Percentiles rank a stretch among this genome's conserved stretches.
These are phyloP conservation scores for Lasiosphaeria miniovina DNA, from an alignment of 495 filamentous ascomycete genomes.

Conservation along the genomic window DNA sequence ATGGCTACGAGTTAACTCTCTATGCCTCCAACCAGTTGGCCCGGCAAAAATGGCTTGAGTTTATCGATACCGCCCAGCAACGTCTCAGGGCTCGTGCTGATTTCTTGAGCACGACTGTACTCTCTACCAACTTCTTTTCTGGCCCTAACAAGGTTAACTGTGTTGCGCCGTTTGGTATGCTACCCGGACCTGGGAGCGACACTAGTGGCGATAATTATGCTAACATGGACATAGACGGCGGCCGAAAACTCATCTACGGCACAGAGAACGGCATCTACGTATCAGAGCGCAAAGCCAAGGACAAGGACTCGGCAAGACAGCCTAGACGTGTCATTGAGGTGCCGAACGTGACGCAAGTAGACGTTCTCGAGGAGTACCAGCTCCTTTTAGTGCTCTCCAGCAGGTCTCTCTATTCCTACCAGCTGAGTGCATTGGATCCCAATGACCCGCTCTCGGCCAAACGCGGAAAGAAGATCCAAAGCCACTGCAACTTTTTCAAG, in stretches of 20 bases:
- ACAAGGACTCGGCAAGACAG: slow-evolving; percentile 55
- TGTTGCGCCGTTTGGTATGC: slow-evolving; percentile 79
- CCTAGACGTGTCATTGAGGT: slow-evolving; percentile 75
- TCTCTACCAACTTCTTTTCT: slow-evolving; percentile 83
- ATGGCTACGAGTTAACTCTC: slow-evolving; percentile 89
- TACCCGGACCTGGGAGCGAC: background rate
- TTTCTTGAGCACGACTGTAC: slow-evolving; percentile 85
- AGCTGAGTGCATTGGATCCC: slow-evolving; percentile 76
- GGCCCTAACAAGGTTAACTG: slow-evolving; percentile 83
- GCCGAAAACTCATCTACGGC: slow-evolving; percentile 87
- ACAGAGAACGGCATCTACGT: slow-evolving; percentile 93
- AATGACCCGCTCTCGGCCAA: slow-evolving; percentile 76
- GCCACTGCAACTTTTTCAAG: slow-evolving; percentile 97
- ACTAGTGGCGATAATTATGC: slow-evolving; percentile 12
- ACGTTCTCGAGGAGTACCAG: slow-evolving; percentile 91
- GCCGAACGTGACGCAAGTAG: slow-evolving; percentile 86
- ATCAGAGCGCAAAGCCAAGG: slow-evolving; percentile 84
- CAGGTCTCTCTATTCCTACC: slow-evolving; percentile 84
- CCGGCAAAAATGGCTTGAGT: slow-evolving; percentile 91
- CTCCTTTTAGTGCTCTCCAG: slow-evolving; percentile 90
- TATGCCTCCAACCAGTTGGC: slow-evolving; percentile 77
- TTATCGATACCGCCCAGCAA: slow-evolving; percentile 86
- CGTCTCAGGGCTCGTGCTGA: slow-evolving; percentile 81
- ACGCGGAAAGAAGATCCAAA: slow-evolving; percentile 94
- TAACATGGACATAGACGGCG: slow-evolving; percentile 65